Evolutionary conservation across 495 filamentous ascomycete genomes (phyloP).

Genomic region (Lichenothelia convexa): DNA sequence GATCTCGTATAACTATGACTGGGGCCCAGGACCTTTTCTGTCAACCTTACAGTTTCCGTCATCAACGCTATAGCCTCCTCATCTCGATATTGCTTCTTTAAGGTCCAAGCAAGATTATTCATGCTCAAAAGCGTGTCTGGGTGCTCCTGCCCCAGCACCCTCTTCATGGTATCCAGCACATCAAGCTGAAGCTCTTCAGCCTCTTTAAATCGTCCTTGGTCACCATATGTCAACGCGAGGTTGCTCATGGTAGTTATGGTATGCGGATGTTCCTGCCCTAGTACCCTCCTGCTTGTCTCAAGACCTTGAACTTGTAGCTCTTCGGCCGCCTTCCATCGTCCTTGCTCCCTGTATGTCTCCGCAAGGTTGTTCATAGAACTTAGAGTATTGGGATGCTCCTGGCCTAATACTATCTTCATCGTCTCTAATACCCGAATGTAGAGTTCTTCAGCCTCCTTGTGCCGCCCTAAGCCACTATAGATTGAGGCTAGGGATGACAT

Average conservation of each 20-base stretch:
- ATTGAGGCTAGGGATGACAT: background rate
- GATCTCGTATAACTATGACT: conserved; percentile 17
- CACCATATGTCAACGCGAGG: conserved; percentile 3
- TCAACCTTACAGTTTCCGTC: conserved; percentile 5
- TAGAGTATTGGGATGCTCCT: background rate
- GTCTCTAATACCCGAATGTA: background rate
- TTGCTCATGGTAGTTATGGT: conserved; percentile 3
- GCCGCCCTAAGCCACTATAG: background rate
- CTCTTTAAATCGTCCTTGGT: conserved; percentile 14
- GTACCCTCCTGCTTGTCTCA: conserved; percentile 19
- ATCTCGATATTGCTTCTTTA: conserved; percentile 4
- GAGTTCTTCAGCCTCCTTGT: background rate
- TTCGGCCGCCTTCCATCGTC: no score
- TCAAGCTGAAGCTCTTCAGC: conserved; percentile 12
- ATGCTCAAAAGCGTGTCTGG: conserved; percentile 3
- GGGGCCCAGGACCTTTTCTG: conserved; percentile 15
- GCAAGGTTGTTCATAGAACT: background rate
- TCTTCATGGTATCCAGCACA: conserved; percentile 6
- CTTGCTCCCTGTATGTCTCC: no score
- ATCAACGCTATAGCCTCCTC: background rate
- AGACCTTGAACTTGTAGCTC: no score
- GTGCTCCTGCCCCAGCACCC: conserved; percentile 3
- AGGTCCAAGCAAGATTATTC: conserved; percentile 4
- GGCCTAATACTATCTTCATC: background rate
- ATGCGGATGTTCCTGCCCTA: background rate